Evolutionary conservation across 2,329 filamentous ascomycete species (phyloP).

Genomic region (Pyricularia grisea): DNA sequence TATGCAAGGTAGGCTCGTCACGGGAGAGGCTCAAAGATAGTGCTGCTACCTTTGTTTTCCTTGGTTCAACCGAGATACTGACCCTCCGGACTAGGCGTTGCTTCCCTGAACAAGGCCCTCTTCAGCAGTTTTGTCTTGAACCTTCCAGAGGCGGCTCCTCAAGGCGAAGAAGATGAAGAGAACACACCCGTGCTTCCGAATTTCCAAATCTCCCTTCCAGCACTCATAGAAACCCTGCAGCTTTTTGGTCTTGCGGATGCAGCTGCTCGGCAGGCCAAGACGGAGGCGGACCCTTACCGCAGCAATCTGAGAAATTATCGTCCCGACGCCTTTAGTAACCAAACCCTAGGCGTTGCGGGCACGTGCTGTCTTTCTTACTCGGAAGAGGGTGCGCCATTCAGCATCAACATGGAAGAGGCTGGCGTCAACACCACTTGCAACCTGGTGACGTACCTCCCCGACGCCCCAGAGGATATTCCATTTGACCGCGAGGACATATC

Average conservation of each 20-base stretch:
- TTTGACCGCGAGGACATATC: conserved; percentile 71
- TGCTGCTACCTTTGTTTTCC: background rate
- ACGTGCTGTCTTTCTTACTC: conserved; percentile 78
- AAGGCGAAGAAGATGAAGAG: conserved; percentile 25
- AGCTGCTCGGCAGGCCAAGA: conserved; percentile 44
- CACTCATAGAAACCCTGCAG: conserved; percentile 86
- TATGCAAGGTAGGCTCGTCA: conserved; percentile 63
- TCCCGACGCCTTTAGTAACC: conserved; percentile 71
- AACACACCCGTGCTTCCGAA: conserved; percentile 42
- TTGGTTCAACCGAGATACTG: background rate
- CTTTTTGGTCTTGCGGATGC: conserved; percentile 84
- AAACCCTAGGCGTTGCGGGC: conserved; percentile 72
- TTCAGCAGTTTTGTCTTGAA: conserved; percentile 80
- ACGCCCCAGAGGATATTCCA: conserved; percentile 71
- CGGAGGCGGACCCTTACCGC: conserved; percentile 50
- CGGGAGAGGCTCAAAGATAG: background rate
- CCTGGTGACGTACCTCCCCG: conserved; percentile 77
- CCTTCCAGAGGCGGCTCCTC: conserved; percentile 19
- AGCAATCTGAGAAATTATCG: conserved; percentile 54
- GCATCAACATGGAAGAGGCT: conserved; percentile 76
- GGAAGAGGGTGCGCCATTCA: conserved; percentile 66
- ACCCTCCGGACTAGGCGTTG: conserved; percentile 41
- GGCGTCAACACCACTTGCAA: conserved; percentile 85
- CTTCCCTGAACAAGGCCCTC: conserved; percentile 78
- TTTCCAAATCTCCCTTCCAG: conserved; percentile 81